A percentile compares a stretch with the other conserved stretches of the same genome.
These are phyloP conservation scores for Blastobotrys petasosporus DNA, from an alignment of 1,139 yeast genomes.

Conservation along the genomic window DNA sequence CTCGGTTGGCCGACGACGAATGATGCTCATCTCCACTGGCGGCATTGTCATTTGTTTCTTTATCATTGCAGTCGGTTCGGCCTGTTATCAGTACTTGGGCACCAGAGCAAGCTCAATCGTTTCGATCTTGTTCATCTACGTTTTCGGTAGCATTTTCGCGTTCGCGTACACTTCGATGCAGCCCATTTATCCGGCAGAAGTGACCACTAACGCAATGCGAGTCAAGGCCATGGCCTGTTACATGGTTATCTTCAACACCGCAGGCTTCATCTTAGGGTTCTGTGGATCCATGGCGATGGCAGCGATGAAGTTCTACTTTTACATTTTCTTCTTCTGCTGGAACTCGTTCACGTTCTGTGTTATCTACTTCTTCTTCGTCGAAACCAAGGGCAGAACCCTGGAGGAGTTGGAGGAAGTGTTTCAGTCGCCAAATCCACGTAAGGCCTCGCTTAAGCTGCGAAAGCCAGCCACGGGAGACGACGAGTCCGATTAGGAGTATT, in stretches of 20 bases:
- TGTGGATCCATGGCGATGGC: slow-evolving; percentile 13
- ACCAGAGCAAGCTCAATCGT: slow-evolving; percentile 15
- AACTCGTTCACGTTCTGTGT: slow-evolving; percentile 19
- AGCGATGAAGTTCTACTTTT: slow-evolving; percentile 31
- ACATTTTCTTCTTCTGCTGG: slow-evolving; percentile 41
- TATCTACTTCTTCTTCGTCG: slow-evolving; percentile 41
- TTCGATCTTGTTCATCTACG: slow-evolving; percentile 31
- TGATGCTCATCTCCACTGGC: slow-evolving; percentile 16
- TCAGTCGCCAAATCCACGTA: slow-evolving; percentile 24
- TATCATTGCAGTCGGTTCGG: slow-evolving; percentile 16
- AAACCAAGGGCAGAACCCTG: slow-evolving; percentile 43
- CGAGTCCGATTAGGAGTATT: too few species aligned
- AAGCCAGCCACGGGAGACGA: neutral
- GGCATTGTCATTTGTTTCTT: slow-evolving; percentile 17
- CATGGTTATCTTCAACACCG: slow-evolving; percentile 13
- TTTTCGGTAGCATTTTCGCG: slow-evolving; percentile 34
- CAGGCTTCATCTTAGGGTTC: slow-evolving; percentile 14
- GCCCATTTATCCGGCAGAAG: slow-evolving; percentile 35
- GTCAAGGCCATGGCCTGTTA: slow-evolving; percentile 31
- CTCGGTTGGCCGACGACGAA: slow-evolving; percentile 19
- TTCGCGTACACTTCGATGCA: slow-evolving; percentile 24
- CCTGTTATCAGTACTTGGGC: slow-evolving; percentile 12
- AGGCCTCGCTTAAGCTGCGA: slow-evolving; percentile 14
- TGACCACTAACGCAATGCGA: slow-evolving; percentile 35
- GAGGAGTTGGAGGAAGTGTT: slow-evolving; percentile 46